Conservation (phyloP, 768 basidiomycete genomes). For the Trametopsis cervina region DNA sequence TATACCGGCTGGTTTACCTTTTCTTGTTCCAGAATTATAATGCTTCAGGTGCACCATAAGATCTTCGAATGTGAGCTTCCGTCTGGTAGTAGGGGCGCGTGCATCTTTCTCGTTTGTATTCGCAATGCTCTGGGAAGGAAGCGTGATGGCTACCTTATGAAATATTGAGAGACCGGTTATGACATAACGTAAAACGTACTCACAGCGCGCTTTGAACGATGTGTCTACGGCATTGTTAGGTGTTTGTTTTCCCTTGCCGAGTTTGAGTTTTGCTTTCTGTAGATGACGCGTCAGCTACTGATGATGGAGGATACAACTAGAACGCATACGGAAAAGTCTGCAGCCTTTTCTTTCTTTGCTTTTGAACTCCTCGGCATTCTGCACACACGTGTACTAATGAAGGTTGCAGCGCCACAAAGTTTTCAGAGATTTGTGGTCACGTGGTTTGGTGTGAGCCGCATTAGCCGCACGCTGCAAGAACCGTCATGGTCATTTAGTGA, state of each 20-base stretch:
- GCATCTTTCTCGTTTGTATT: slow-evolving; percentile 48
- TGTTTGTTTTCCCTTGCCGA: slow-evolving; percentile 87
- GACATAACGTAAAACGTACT: slow-evolving; percentile 24
- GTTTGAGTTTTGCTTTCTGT: slow-evolving; percentile 94
- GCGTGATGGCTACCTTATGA: slow-evolving; percentile 62
- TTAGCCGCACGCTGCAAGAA: too few species aligned
- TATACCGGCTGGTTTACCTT: slow-evolving; percentile 38
- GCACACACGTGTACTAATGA: too few species aligned
- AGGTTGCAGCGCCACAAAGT: too few species aligned
- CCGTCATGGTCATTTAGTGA: too few species aligned
- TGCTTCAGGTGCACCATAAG: slow-evolving; percentile 77
- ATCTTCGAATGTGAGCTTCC: slow-evolving; percentile 71
- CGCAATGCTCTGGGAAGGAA: slow-evolving; percentile 79
- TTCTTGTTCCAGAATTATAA: slow-evolving; percentile 70
- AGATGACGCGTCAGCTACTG: neutral
- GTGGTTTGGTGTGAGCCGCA: too few species aligned
- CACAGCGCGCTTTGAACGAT: slow-evolving; percentile 91
- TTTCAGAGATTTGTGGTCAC: too few species aligned
- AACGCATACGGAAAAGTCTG: slow-evolving; percentile 70
- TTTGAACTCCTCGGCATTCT: slow-evolving; percentile 84
- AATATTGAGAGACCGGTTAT: neutral
- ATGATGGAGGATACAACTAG: neutral
- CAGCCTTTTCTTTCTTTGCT: slow-evolving; percentile 81
- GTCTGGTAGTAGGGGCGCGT: slow-evolving; percentile 61
- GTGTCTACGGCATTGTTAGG: slow-evolving; percentile 89